A percentile compares a stretch with the other conserved stretches of the same genome.
These are phyloP conservation scores for Mortierella sp. DNA, from an alignment of 371 early-diverging fungal species.

Conservation along the genomic window DNA sequence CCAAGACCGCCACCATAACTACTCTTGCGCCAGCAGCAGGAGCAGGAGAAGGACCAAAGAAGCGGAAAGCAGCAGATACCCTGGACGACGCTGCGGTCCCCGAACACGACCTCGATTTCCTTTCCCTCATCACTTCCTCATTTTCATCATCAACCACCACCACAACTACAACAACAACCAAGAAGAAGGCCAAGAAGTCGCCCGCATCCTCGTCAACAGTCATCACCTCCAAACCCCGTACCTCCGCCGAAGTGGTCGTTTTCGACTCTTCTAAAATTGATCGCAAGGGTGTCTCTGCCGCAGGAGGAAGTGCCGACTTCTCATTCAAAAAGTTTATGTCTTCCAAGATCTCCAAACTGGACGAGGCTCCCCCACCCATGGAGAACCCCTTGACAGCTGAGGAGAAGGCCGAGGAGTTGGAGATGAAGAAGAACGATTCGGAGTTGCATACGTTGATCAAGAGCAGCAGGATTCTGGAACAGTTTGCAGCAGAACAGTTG, in stretches of 20 bases:
- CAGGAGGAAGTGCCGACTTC: constrained; percentile 42
- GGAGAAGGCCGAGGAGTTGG: constrained; percentile 48
- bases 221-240: constrained; percentile 42
- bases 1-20: constrained; percentile 22
- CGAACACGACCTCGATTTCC: constrained; percentile 56
- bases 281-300: constrained; percentile 22
- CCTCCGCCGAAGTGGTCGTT: constrained; percentile 44
- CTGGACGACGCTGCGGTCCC: background rate
- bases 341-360: constrained; percentile 53
- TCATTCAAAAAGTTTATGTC: constrained; percentile 57
- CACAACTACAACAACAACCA: constrained; percentile 7
- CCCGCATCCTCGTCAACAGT: constrained; percentile 15
- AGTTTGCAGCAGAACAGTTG: constrained; percentile 50
- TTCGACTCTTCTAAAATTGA: constrained; percentile 48
- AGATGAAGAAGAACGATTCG: constrained; percentile 49
- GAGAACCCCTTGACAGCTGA: constrained; percentile 50
- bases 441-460: constrained; percentile 51
- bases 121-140: constrained; percentile 27
- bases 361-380: constrained; percentile 46
- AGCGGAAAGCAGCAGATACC: constrained; percentile 26
- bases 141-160: constrained; percentile 1
- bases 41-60: constrained; percentile 16
- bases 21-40: background rate
- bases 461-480: constrained; percentile 47
- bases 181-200: background rate